Conservation (phyloP, 2,329 filamentous ascomycete species). For the Fusarium verticillioides region DNA sequence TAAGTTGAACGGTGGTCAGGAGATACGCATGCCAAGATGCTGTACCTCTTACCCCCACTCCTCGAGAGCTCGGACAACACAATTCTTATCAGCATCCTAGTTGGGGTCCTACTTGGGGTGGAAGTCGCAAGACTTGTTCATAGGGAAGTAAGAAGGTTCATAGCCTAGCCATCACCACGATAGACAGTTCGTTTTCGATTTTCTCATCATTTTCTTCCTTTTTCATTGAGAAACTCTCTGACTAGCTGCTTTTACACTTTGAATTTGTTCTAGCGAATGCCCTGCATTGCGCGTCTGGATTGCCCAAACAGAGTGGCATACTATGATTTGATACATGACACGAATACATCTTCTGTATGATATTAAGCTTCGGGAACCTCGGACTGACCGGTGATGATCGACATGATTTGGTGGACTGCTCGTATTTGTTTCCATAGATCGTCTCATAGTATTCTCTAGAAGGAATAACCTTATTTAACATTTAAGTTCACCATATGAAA, state of each 20-base stretch:
- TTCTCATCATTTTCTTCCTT: accelerated
- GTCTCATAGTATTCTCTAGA: not conserved
- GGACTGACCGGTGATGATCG: not conserved
- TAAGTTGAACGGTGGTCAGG: accelerated
- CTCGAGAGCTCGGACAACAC: not conserved
- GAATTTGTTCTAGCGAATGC: accelerated
- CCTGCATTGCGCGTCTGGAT: not conserved
- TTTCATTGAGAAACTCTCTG: accelerated
- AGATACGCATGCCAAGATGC: not conserved
- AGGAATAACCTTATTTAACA: not conserved
- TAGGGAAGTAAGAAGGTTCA: accelerated
- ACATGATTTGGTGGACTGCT: too few species aligned
- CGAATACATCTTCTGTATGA: not conserved
- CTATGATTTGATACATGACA: not conserved
- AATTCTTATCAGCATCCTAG: not conserved
- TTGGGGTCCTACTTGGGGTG: accelerated
- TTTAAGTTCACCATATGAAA: not conserved
- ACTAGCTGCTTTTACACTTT: accelerated
- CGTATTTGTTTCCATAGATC: not conserved
- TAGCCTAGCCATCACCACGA: not conserved
- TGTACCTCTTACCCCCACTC: not conserved
- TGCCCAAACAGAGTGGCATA: not conserved
- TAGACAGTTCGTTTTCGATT: not conserved
- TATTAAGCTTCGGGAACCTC: not conserved
- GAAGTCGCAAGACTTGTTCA: too few species aligned